These are phyloP conservation scores for Paracamarosporium sp. DNA, from an alignment of 2,329 filamentous ascomycete species.

Conservation along the genomic window DNA sequence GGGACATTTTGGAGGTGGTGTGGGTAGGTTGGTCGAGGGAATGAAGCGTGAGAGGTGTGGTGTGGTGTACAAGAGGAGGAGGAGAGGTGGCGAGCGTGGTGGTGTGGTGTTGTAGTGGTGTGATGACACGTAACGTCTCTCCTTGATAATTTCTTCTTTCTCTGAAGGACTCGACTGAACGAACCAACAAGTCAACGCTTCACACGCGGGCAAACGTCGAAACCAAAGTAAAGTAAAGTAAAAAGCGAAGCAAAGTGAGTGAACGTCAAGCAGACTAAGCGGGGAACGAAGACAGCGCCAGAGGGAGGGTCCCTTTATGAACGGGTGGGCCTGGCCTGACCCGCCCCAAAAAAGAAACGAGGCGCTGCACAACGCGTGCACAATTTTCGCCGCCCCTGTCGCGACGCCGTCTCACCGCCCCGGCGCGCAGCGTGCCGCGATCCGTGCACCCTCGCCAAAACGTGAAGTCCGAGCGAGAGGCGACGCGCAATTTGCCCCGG, in stretches of 20 bases:
- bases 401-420: not conserved
- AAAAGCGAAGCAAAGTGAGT: not conserved
- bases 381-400: constrained; percentile 8
- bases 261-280: too few relatives aligned
- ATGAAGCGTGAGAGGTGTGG: not conserved
- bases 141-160: not conserved
- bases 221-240: too few relatives aligned
- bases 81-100: not conserved
- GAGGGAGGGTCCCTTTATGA: constrained; percentile 15
- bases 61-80: not conserved
- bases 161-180: too few relatives aligned
- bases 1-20: constrained; percentile 15
- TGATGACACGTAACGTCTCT: not conserved
- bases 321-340: constrained; percentile 7
- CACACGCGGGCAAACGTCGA: too few relatives aligned
- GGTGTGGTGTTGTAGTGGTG: not conserved
- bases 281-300: too few relatives aligned
- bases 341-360: constrained; percentile 7
- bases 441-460: not conserved
- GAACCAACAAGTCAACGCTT: too few relatives aligned
- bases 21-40: too few relatives aligned
- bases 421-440: not conserved
- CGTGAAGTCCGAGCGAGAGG: too few relatives aligned
- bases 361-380: constrained; percentile 16
- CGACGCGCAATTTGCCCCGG: not conserved